These are phyloP conservation scores for Boechera stricta DNA, from an alignment of 345 rosid genomes.

Conservation along the genomic window DNA sequence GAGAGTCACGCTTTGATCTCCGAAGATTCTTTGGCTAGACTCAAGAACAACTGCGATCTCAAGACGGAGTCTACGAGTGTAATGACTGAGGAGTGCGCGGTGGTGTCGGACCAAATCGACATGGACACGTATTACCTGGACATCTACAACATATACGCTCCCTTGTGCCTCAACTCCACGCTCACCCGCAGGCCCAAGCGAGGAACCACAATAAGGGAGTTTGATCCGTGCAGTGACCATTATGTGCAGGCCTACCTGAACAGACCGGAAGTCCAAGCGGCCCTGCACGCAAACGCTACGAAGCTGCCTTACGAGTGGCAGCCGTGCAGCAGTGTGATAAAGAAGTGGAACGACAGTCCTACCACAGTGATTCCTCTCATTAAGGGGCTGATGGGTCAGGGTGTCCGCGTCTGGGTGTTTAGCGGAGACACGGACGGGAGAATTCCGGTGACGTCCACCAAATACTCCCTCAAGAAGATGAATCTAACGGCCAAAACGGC, in stretches of 20 bases:
- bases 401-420: conserved; percentile 78
- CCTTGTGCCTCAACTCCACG: conserved; percentile 54
- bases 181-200: conserved; percentile 64
- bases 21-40: conserved; percentile 34
- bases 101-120: conserved; percentile 40
- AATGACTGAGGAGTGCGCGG: conserved; percentile 49
- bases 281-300: conserved; percentile 84
- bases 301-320: conserved; percentile 70
- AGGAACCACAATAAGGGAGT: conserved; percentile 46
- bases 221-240: conserved; percentile 74
- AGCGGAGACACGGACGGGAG: conserved; percentile 92
- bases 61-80: conserved; percentile 43
- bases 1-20: conserved; percentile 72
- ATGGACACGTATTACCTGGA: conserved; percentile 44
- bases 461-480: conserved; percentile 67
- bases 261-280: conserved; percentile 73
- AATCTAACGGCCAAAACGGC: conserved; percentile 55
- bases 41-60: conserved; percentile 60
- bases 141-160: conserved; percentile 83
- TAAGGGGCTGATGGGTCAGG: conserved; percentile 56
- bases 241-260: conserved; percentile 75
- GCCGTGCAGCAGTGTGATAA: conserved; percentile 68
- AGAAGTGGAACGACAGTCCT: conserved; percentile 70
- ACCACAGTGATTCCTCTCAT: conserved; percentile 69
- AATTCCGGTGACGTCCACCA: conserved; percentile 83